phyloP scores from a whole-genome alignment of 2,329 filamentous ascomycete species.

The Geosmithia morbida region DNA sequence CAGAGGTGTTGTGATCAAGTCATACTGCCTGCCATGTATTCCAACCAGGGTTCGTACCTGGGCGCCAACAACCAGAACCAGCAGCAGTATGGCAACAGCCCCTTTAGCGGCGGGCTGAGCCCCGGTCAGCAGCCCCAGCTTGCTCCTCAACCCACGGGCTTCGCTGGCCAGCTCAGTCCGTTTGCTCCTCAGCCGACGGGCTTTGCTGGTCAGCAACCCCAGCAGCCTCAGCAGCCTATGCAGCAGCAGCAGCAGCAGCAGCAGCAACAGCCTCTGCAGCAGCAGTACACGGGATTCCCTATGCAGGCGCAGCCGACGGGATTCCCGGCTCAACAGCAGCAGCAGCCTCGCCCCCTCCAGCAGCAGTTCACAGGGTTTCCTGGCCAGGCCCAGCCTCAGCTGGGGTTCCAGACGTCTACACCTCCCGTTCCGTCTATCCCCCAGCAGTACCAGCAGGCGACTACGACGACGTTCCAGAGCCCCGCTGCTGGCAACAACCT shows the following conservation, averaged over 20 bases:
- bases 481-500: constrained; percentile 23
- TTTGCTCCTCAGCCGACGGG: constrained; percentile 48
- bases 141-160: constrained; percentile 46
- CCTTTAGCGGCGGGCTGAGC: constrained; percentile 30
- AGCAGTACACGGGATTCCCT: constrained; percentile 48
- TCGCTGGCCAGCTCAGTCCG: constrained; percentile 36
- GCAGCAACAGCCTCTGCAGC: constrained; percentile 44
- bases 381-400: constrained; percentile 33
- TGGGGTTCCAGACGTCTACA: constrained; percentile 42
- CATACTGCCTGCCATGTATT: constrained; percentile 53
- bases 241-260: constrained; percentile 46
- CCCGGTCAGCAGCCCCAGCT: constrained; percentile 34
- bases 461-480: constrained; percentile 18
- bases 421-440: constrained; percentile 47
- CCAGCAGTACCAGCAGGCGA: constrained; percentile 34
- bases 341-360: constrained; percentile 44
- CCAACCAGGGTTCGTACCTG: constrained; percentile 74
- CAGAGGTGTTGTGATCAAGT: too few species aligned
- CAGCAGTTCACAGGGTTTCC: constrained; percentile 56
- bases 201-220: constrained; percentile 31
- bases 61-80: constrained; percentile 58
- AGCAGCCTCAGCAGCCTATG: constrained; percentile 37
- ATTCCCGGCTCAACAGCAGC: constrained; percentile 33
- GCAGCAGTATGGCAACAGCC: constrained; percentile 38
- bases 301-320: constrained; percentile 29